Evolutionary conservation across 306 rosid genomes (phyloP).

Genomic region (Benincasa hispida): DNA sequence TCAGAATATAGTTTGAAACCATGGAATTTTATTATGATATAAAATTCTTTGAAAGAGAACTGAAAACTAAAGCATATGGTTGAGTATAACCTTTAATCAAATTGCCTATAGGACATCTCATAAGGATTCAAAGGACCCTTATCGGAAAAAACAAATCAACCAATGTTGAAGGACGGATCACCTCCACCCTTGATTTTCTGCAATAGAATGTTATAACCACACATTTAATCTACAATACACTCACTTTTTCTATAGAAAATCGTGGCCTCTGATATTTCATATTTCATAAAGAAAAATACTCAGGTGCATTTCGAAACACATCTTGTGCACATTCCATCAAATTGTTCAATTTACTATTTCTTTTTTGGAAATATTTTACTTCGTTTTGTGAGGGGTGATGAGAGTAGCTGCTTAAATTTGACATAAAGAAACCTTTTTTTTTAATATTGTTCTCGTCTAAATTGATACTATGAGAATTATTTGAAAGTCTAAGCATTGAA

Average conservation of each 20-base stretch:
- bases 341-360: too few relatives aligned
- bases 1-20: too few relatives aligned
- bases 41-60: not conserved
- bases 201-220: not conserved
- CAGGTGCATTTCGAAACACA: too few relatives aligned
- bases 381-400: too few relatives aligned
- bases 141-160: conserved; percentile 86
- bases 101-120: conserved; percentile 92
- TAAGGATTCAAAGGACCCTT: conserved; percentile 94
- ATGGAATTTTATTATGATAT: too few relatives aligned
- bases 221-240: too few relatives aligned
- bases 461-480: not conserved
- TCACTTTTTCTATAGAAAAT: not conserved
- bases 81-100: conserved; percentile 68
- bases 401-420: too few relatives aligned
- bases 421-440: not conserved
- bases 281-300: not conserved
- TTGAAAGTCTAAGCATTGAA: not conserved
- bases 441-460: not conserved
- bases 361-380: too few relatives aligned
- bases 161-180: conserved; percentile 62
- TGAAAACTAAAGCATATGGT: not conserved
- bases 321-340: too few relatives aligned
- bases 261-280: not conserved
- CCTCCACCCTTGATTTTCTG: conserved; percentile 46